Conservation (phyloP, 768 basidiomycete genomes). For the Lactarius sp. region DNA sequence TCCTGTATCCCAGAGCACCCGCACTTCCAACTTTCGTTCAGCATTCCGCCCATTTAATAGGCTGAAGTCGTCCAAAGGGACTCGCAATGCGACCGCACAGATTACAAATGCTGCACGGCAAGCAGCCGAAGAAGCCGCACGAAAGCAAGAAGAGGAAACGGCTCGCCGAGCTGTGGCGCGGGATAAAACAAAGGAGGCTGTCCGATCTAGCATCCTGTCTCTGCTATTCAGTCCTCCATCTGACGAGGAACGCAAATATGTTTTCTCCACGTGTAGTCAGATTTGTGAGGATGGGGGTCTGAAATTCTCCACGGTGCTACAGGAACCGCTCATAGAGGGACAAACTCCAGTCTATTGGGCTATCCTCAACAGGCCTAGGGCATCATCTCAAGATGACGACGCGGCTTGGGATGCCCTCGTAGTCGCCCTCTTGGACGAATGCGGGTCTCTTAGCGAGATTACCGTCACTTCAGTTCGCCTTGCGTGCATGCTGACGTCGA, state of each 20-base stretch:
- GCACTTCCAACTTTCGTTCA: constrained; percentile 2
- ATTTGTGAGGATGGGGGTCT: constrained; percentile 48
- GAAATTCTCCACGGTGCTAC: constrained; percentile 50
- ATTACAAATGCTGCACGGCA: background rate
- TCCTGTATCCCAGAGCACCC: background rate
- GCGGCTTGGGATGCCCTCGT: constrained; percentile 34
- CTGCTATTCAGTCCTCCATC: constrained; percentile 38
- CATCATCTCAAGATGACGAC: constrained; percentile 7
- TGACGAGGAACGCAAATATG: constrained; percentile 31
- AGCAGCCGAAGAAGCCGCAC: background rate
- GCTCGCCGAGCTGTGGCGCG: background rate
- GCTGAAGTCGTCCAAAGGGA: background rate
- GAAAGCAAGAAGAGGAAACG: background rate
- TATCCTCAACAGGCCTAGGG: constrained; percentile 47
- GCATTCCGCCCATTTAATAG: background rate
- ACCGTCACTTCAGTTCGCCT: constrained; percentile 46
- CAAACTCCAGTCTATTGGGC: constrained; percentile 72
- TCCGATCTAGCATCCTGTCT: constrained; percentile 11
- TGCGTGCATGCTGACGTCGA: constrained; percentile 60
- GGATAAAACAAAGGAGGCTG: background rate
- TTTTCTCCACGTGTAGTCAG: constrained; percentile 57
- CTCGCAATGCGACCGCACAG: constrained; percentile 4
- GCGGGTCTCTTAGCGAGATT: constrained; percentile 36
- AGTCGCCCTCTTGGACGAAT: constrained; percentile 44
- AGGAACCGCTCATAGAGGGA: constrained; percentile 56